Evolutionary conservation across 2,329 filamentous ascomycete species (phyloP), one percentile per base, ranked within the genome.

Genomic region (Periconia sp.): DNA sequence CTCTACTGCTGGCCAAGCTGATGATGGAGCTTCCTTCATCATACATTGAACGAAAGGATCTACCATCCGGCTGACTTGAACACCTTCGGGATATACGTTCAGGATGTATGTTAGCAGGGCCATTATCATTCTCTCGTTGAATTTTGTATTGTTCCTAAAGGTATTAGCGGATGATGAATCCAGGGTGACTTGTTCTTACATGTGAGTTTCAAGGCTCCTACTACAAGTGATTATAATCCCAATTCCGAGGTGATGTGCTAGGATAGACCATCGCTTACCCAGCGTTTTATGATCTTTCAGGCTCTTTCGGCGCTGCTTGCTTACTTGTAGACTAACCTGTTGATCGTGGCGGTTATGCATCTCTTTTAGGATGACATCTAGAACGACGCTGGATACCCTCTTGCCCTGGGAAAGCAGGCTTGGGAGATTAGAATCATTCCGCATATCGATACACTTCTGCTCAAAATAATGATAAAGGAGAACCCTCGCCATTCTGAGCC

Each of bases 391-490:
- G 8, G 8, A 27, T 27, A 27, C 23, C 23, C 23, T 27, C 23
- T 27, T 27, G 8, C 23, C 8, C 23, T 27, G 8, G 23, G 8
- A 27, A 27, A 27, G 23, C 8, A 27, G 23, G 23, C 23, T 27
- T 27, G 8, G 23, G 23, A 42, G 33, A 17, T 46, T 50, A 46
- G 43, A 17, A 47, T 50, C 15, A 23, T 54, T 50, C 20, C 43
- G 8, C 46, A 54, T 10, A 46, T 54, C 17, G 35, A 50, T 45
- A 47, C 52, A 43, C 42, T 54, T 54, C 42, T 50, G 41, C 47
- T 54, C 46, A 10, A 54, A 42, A 54, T 54, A 54, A 20, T 54
- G 33, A 43, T 54, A 54, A 42, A 54, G 41, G 47, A 54, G 35
- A 42, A 50, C 27, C 41, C 41, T 54, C 30, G 41, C 46, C 30